Conservation (phyloP, 1,139 yeast species). For the Lodderomyces parapsilosis region DNA sequence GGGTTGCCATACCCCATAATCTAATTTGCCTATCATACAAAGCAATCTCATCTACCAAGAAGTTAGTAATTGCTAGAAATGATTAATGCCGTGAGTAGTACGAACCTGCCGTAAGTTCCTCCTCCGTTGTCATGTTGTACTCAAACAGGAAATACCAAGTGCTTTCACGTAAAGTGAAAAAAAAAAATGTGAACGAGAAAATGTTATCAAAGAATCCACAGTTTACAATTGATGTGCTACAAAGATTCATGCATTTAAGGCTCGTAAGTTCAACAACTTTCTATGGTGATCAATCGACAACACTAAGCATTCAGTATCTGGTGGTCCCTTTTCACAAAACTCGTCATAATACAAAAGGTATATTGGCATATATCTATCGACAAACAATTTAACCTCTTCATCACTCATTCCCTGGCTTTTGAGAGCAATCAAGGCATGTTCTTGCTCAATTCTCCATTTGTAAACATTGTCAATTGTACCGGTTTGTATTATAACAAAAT, state of each 20-base stretch:
- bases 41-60: slow-evolving; percentile 69
- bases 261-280: slow-evolving; percentile 4
- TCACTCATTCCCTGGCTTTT: slow-evolving; percentile 82
- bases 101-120: slow-evolving; percentile 15
- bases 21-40: slow-evolving; percentile 93
- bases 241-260: neutral
- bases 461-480: slow-evolving; percentile 61
- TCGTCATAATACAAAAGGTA: slow-evolving; percentile 66
- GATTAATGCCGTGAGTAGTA: neutral
- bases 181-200: too few relatives aligned
- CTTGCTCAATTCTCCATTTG: slow-evolving; percentile 85
- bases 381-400: slow-evolving; percentile 60
- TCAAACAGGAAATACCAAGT: too few relatives aligned
- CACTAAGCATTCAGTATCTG: slow-evolving; percentile 8
- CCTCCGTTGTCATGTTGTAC: slow-evolving; percentile 3
- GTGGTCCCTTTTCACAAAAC: slow-evolving; percentile 22
- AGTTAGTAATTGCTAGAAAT: neutral
- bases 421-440: slow-evolving; percentile 55
- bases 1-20: slow-evolving; percentile 96
- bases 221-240: too few relatives aligned
- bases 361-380: slow-evolving; percentile 84
- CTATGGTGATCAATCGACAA: slow-evolving; percentile 12
- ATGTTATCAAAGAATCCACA: too few relatives aligned
- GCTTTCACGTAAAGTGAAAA: too few relatives aligned
- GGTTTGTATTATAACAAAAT: slow-evolving; percentile 61